Base-by-base conservation (phyloP, 768 basidiomycete species). In the Clitopilus hobsonii region DNA sequence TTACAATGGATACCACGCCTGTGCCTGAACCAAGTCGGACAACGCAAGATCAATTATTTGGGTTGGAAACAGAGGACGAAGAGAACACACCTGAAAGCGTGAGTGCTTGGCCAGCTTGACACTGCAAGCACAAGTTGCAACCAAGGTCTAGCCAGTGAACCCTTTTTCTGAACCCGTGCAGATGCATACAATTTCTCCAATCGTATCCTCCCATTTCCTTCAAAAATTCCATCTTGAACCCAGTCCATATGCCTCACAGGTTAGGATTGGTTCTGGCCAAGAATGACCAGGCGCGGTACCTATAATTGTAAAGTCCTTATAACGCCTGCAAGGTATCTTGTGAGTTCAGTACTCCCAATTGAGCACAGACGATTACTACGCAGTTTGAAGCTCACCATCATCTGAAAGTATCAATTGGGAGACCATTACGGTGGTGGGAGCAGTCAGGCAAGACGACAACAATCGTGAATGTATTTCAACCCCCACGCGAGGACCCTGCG, bases 281-380 rank as follows among this genome's bases (percentile, higher is more conserved):
- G 10, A 23, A 2, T 51, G 11, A 27, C 14, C 11, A 41, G 49
- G 51, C 49, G 14, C 24, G 48, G 61, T 65, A 92, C 94, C 94
- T 72, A 97, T 94, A 5, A 94, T 96, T 41, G 87, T 88, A 67
- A 97, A 97, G 73, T 97, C 94, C 69, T 95, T 89, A 74, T 95
- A 96, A 56, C 90, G 91, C 60, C 94, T 94, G 60, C 36, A 52
- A 58, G 29, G 47, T 45, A 54, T 32, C 66, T 23, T 70, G 60
- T 55, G 57, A 24, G 30, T 23, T 26, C 25, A 10, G 58, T 25
- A n/a, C 10, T 27, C 6, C 38, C 18, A 14, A 16, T n/a, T 24
- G n/a, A 6, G 18, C 14, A 20, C n/a, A 30, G 24, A 38, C 18
- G 18, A 22, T n/a, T 18, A 36, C 13, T 13, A 58, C 73, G 52